Conservation (phyloP, 2,329 filamentous ascomycete genomes). For the Purpureocillium lavendulum region DNA sequence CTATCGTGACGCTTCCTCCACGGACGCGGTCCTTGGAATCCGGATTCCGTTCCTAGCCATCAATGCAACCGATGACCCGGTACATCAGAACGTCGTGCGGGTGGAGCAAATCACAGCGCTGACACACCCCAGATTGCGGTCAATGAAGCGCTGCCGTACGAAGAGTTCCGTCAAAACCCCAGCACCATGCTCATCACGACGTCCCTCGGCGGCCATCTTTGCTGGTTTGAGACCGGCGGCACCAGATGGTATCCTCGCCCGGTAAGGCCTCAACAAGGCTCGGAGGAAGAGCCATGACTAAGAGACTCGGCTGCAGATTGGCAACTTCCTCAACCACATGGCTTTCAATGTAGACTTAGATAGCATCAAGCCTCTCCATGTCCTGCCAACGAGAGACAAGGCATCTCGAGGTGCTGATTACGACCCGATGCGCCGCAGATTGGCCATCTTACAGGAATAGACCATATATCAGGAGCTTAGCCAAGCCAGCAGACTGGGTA, state of each 20-base stretch:
- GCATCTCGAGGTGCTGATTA: conserved; percentile 43
- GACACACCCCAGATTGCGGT: conserved; percentile 57
- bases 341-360: conserved; percentile 55
- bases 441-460: conserved; percentile 13
- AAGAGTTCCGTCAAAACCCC: conserved; percentile 76
- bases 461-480: neutral
- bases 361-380: conserved; percentile 29
- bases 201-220: conserved; percentile 79
- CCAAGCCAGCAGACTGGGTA: too few species aligned
- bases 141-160: conserved; percentile 67
- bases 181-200: conserved; percentile 82
- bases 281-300: neutral
- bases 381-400: conserved; percentile 25
- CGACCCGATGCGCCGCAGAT: conserved; percentile 61
- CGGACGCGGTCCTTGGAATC: conserved; percentile 69
- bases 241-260: conserved; percentile 81
- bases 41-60: conserved; percentile 78
- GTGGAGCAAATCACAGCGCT: conserved; percentile 4
- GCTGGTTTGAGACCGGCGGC: conserved; percentile 84
- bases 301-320: conserved; percentile 29
- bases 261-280: conserved; percentile 36
- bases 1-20: conserved; percentile 84
- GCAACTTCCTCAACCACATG: conserved; percentile 46
- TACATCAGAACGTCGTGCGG: conserved; percentile 30
- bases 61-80: conserved; percentile 83